These are phyloP conservation scores for Acer negundo DNA, from an alignment of 345 rosid species.

Conservation along the genomic window DNA sequence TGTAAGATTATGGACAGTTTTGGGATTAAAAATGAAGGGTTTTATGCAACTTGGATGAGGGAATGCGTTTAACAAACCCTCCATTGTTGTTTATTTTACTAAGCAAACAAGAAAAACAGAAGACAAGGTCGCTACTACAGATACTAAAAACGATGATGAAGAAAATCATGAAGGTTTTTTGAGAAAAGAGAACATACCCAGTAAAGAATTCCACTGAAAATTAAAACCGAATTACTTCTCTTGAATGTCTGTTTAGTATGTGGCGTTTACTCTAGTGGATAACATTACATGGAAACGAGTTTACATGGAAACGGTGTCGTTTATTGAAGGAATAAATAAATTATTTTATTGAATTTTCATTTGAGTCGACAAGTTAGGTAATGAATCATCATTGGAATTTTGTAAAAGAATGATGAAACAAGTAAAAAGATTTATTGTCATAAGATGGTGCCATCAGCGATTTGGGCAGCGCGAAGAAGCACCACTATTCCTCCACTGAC, in stretches of 20 bases:
- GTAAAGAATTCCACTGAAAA: conserved; percentile 6
- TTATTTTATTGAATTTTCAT: too few species aligned
- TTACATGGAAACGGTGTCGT: neutral
- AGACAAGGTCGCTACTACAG: neutral
- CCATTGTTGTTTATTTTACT: conserved; percentile 32
- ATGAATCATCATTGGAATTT: too few species aligned
- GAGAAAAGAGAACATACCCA: conserved; percentile 22
- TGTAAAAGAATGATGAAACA: conserved; percentile 27
- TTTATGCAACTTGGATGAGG: conserved; percentile 34
- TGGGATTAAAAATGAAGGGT: conserved; percentile 35
- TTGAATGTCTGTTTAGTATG: neutral
- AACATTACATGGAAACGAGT: neutral
- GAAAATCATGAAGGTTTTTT: neutral
- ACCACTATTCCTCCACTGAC: conserved; percentile 72
- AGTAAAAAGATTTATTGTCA: conserved; percentile 24
- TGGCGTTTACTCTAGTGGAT: conserved; percentile 9
- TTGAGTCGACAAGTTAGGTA: too few species aligned
- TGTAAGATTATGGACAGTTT: conserved; percentile 24
- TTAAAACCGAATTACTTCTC: neutral
- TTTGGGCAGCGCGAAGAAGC: conserved; percentile 54
- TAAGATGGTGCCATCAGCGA: conserved; percentile 52
- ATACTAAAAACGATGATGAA: neutral
- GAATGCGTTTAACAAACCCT: conserved; percentile 39
- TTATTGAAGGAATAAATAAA: too few species aligned
- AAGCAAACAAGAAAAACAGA: neutral